These are phyloP conservation scores for Colletotrichum filicis DNA, from an alignment of 2,329 filamentous ascomycete genomes.

Conservation along the genomic window DNA sequence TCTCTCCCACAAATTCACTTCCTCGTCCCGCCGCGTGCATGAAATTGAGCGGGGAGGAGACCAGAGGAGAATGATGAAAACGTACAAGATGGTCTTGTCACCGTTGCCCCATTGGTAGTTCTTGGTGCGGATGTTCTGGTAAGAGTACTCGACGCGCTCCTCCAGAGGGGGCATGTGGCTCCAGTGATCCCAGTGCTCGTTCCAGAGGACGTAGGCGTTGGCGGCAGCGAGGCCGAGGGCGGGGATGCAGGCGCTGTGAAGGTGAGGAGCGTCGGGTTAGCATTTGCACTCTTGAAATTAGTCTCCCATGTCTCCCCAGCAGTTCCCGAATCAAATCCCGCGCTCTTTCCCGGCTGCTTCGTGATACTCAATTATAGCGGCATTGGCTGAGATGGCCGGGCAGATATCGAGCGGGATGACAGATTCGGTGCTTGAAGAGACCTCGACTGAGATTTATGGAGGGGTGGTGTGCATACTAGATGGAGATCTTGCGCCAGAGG, in stretches of 20 bases:
- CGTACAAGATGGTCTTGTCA: constrained; percentile 86
- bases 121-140: constrained; percentile 97
- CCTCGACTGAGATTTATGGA: neutral
- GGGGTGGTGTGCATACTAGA: constrained; percentile 78
- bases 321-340: neutral
- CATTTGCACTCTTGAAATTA: neutral
- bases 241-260: constrained; percentile 78
- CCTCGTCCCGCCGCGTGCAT: too few relatives aligned
- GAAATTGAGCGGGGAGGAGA: too few relatives aligned
- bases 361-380: neutral
- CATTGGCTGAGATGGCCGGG: neutral
- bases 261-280: neutral
- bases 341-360: neutral
- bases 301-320: neutral
- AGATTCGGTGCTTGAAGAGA: constrained; percentile 37
- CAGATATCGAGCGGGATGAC: constrained; percentile 11
- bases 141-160: constrained; percentile 92
- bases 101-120: constrained; percentile 96
- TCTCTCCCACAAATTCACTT: constrained; percentile 13
- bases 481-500: constrained; percentile 94
- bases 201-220: constrained; percentile 94
- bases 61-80: constrained; percentile 37
- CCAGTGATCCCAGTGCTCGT: constrained; percentile 98
- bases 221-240: constrained; percentile 75
- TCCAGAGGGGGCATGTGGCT: constrained; percentile 85